Conservation (phyloP, 495 filamentous ascomycete species). For the Cenococcum geophilum region DNA sequence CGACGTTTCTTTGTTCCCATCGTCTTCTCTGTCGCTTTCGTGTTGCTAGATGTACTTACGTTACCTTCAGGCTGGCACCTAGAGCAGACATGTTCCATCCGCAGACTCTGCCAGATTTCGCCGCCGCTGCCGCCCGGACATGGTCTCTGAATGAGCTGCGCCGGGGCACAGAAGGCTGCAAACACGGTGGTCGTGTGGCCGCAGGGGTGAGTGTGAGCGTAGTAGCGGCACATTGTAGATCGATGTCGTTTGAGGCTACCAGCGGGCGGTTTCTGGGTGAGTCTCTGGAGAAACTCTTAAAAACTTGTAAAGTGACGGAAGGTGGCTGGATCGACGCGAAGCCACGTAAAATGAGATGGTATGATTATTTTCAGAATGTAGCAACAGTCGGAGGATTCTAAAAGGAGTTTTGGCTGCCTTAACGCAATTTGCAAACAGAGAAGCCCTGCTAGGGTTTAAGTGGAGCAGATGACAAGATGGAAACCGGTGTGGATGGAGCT, state of each 20-base stretch:
- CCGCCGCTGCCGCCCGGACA: conserved; percentile 16
- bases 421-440: neutral
- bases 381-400: neutral
- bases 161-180: conserved; percentile 31
- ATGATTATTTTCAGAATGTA: neutral
- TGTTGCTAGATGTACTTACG: neutral
- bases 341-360: neutral
- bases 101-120: conserved; percentile 32
- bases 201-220: conserved; percentile 39
- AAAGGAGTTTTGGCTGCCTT: neutral
- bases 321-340: neutral
- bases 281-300: neutral
- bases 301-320: neutral
- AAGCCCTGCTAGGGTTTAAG: neutral
- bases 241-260: neutral
- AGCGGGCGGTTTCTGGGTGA: neutral
- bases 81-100: conserved; percentile 26
- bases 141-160: conserved; percentile 22
- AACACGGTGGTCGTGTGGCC: conserved; percentile 38
- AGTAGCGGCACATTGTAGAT: conserved; percentile 33
- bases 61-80: conserved; percentile 11
- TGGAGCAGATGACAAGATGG: neutral
- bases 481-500: neutral
- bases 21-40: neutral
- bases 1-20: neutral